These are phyloP conservation scores for Lasiosphaeria hispida DNA, from an alignment of 495 filamentous ascomycete genomes.

Conservation along the genomic window DNA sequence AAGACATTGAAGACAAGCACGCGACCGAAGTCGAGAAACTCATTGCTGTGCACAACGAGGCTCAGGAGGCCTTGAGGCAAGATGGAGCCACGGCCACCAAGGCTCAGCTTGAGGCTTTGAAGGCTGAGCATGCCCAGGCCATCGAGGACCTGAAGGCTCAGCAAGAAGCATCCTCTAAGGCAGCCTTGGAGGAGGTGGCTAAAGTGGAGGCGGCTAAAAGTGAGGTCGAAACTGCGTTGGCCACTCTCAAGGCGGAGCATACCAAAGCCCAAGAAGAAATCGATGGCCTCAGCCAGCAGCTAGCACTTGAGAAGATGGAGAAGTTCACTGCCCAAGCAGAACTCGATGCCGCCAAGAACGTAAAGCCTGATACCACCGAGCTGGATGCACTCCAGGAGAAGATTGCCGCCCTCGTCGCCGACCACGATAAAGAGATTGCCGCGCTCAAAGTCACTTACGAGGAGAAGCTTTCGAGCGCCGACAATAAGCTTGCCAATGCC, in stretches of 20 bases:
- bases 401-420: constrained; percentile 26
- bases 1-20: constrained; percentile 44
- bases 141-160: constrained; percentile 43
- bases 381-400: constrained; percentile 41
- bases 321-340: constrained; percentile 54
- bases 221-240: constrained; percentile 22
- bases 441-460: constrained; percentile 39
- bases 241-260: constrained; percentile 32
- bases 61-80: constrained; percentile 39
- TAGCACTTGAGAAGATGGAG: constrained; percentile 54
- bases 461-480: constrained; percentile 13
- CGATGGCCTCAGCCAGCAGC: constrained; percentile 44
- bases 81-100: constrained; percentile 32
- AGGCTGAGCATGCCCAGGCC: constrained; percentile 39
- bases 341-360: constrained; percentile 49
- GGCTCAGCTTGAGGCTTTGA: constrained; percentile 38
- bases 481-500: constrained; percentile 24
- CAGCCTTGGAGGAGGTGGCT: constrained; percentile 23
- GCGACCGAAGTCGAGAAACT: constrained; percentile 49
- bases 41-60: constrained; percentile 42
- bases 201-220: constrained; percentile 22
- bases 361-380: constrained; percentile 51
- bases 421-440: constrained; percentile 21
- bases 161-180: constrained; percentile 26
- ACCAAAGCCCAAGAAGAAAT: constrained; percentile 40